Evolutionary conservation across 352 stramenopile species (phyloP).

Genomic region (Blastocystis sp.): DNA sequence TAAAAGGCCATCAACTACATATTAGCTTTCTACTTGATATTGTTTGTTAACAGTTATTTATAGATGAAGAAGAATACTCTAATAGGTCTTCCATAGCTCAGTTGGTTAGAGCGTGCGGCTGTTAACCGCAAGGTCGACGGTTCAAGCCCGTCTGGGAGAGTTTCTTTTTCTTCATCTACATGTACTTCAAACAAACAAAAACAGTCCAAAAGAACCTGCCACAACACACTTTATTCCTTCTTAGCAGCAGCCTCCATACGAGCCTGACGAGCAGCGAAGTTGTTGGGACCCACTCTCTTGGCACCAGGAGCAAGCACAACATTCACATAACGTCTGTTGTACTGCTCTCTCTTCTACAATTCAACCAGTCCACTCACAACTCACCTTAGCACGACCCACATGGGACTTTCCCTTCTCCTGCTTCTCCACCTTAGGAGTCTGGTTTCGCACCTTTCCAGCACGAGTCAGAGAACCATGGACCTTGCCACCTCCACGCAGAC

Average conservation of each 20-base stretch:
- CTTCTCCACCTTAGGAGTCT: slow-evolving; percentile 98
- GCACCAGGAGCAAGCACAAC: slow-evolving; percentile 88
- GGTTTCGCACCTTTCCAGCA: slow-evolving; percentile 99
- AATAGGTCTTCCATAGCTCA: background rate
- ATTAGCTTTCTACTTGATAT: background rate
- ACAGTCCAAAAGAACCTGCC: slow-evolving; percentile 24
- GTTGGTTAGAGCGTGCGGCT: slow-evolving; percentile 10
- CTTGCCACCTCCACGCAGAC: slow-evolving; percentile 83
- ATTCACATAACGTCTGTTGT: slow-evolving; percentile 99
- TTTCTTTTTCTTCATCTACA: background rate
- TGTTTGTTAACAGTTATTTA: too few species aligned
- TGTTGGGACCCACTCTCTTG: slow-evolving; percentile 95
- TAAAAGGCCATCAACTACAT: background rate
- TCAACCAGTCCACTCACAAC: background rate
- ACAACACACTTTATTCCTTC: slow-evolving; percentile 74
- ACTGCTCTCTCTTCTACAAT: slow-evolving; percentile 96
- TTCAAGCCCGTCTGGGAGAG: background rate
- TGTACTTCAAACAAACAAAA: background rate
- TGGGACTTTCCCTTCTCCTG: slow-evolving; percentile 89
- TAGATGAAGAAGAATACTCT: too few species aligned
- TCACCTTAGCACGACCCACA: slow-evolving; percentile 81
- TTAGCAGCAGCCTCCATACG: slow-evolving; percentile 69
- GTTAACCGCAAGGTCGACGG: slow-evolving; percentile 10
- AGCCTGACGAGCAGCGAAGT: slow-evolving; percentile 78
- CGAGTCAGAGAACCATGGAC: slow-evolving; percentile 98